phyloP scores from a whole-genome alignment of 306 rosid genomes.

The Acmispon strigosus region DNA sequence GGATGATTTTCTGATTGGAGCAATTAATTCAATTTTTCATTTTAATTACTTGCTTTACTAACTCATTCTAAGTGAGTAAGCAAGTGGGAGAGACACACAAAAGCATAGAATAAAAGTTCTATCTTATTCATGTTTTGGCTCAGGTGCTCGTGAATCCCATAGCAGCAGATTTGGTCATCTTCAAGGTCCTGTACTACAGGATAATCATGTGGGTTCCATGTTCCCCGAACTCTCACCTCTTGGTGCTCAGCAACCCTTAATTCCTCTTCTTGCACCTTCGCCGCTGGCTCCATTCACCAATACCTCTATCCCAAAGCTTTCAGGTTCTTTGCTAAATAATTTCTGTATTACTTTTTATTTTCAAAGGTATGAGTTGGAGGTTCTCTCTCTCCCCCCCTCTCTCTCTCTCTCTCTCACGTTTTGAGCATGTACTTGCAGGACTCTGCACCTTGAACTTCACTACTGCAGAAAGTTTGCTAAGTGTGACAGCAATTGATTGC shows the following conservation, averaged over 20 bases:
- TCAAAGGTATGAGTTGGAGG: not conserved
- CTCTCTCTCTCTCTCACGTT: conserved; percentile 3
- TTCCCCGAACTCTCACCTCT: conserved; percentile 59
- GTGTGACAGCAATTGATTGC: conserved; percentile 75
- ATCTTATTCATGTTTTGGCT: conserved; percentile 26
- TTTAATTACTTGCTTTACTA: not conserved
- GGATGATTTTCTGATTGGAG: not conserved
- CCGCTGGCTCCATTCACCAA: conserved; percentile 83
- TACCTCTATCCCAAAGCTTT: conserved; percentile 62
- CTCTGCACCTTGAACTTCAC: conserved; percentile 72
- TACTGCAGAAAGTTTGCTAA: conserved; percentile 67
- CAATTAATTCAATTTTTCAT: not conserved
- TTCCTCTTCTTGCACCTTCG: conserved; percentile 94
- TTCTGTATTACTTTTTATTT: not conserved
- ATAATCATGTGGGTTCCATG: conserved; percentile 36
- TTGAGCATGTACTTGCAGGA: conserved; percentile 39
- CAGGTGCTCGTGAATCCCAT: conserved; percentile 44
- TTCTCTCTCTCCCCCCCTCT: conserved; percentile 2
- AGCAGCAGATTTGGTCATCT: conserved; percentile 28
- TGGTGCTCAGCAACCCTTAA: conserved; percentile 71
- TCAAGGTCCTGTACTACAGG: conserved; percentile 19
- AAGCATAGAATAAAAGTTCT: not conserved
- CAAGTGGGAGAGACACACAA: not conserved
- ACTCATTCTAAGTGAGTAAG: not conserved
- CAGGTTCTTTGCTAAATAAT: conserved; percentile 48